Evolutionary conservation across 1,284 basidiomycete species (phyloP).

Genomic region (Grifola frondosa): DNA sequence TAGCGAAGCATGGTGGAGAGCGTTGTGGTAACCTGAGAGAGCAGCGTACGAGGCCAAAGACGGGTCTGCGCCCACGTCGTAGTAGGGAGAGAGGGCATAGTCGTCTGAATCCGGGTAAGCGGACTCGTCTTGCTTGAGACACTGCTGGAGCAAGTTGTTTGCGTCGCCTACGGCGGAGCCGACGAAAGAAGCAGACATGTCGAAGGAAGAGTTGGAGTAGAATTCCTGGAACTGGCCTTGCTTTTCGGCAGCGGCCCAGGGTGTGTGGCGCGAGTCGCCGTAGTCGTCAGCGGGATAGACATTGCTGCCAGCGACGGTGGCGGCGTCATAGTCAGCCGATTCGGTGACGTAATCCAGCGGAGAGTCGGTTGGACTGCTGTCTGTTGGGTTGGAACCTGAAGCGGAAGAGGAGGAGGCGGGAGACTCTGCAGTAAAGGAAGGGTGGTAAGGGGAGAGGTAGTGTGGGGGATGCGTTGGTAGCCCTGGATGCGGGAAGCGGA

Average conservation of each 20-base stretch:
- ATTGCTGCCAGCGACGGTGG: conserved; percentile 6
- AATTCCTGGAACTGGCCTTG: too few species aligned
- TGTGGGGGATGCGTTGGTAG: conserved; percentile 11
- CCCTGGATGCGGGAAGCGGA: conserved; percentile 22
- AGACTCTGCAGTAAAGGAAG: conserved; percentile 13
- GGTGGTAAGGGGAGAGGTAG: conserved; percentile 13
- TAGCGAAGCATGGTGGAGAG: conserved; percentile 5
- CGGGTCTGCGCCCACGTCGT: conserved; percentile 3
- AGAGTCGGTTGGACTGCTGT: conserved; percentile 16
- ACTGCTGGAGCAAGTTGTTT: conserved; percentile 1
- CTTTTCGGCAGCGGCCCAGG: conserved; percentile 3
- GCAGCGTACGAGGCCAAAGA: conserved; percentile 12
- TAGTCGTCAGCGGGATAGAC: conserved; percentile 16
- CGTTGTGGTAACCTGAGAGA: conserved; percentile 5
- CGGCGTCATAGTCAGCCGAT: conserved; percentile 10
- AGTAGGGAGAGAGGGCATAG: conserved; percentile 12
- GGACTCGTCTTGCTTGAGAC: conserved; percentile 12
- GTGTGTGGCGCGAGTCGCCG: conserved; percentile 12
- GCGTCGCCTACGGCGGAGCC: neutral
- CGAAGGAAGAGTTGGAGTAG: conserved; percentile 15
- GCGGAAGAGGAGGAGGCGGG: conserved; percentile 16
- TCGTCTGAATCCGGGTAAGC: conserved; percentile 4
- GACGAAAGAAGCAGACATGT: neutral
- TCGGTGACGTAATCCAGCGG: conserved; percentile 16
- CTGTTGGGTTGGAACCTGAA: conserved; percentile 14